Evolutionary conservation across 208 protist species (phyloP), one percentile per base, ranked within the genome.

Genomic region (Phytomonas francai): DNA sequence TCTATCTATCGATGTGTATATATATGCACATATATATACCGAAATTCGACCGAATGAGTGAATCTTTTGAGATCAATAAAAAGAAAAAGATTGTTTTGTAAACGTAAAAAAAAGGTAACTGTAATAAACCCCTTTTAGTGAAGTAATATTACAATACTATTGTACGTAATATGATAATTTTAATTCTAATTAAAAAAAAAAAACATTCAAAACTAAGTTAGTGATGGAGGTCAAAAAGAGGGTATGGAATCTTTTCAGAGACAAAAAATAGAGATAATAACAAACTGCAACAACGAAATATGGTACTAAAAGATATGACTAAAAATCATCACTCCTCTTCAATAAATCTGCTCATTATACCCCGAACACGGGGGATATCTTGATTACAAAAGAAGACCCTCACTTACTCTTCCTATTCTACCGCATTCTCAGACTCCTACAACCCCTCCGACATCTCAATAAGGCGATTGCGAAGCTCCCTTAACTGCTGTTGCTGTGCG

Each of bases 361-460:
- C 19, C 1, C 49, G 62, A 58, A 30, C 30, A 14, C 5, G 31
- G 39, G 19, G 16, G 32, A 28, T 31, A 58, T 56, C 19, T 7
- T 27, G 34, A 11, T 49, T 19, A 49, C 3, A 36, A 8, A 36
- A 11, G 8, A 36, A 36, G 2, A 9, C 12, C 12, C 4, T 49
- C 39, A 3, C 2, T 12, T 3, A 49, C 4, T 19, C 14, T 49
- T 19, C 14, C 6, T 49, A 49, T 49, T 49, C 39, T 19, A 49
- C 12, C 14, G 2, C 39, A 9, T 49, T 63, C 34, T 25, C 22
- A 25, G 31, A 29, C 0, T 28, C 68, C 54, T 81, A 83, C 68
- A 93, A 61, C 25, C 79, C 72, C n/a, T 66, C 67, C 28, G 74
- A 75, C 85, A 95, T 88, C 65, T 91, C 81, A 19, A 88, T 51